Evolutionary conservation across 140 eudicot genomes (phyloP).

Genomic region (Cichorium intybus): DNA sequence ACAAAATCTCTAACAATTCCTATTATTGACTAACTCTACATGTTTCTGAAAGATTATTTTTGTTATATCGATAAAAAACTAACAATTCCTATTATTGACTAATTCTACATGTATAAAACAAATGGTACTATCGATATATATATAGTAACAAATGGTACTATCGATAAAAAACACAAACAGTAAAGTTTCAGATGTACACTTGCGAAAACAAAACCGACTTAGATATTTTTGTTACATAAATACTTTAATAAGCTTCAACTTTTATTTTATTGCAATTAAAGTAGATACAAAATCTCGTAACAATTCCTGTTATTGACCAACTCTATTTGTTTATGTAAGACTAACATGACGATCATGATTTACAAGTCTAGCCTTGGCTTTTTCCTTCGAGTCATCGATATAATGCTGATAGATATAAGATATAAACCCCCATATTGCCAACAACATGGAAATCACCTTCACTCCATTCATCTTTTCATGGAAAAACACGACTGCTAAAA

Average conservation of each 20-base stretch:
- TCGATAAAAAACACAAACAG: too few species aligned
- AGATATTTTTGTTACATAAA: neutral
- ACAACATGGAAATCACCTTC: conserved; percentile 48
- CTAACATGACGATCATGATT: conserved; percentile 16
- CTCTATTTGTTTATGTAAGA: conserved; percentile 9
- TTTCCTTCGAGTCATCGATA: conserved; percentile 44
- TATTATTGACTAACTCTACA: too few species aligned
- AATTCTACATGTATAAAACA: too few species aligned
- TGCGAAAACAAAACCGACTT: neutral
- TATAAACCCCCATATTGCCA: conserved; percentile 67
- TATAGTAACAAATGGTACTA: too few species aligned
- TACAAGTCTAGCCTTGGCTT: conserved; percentile 8
- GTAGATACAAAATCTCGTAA: neutral
- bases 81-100: too few species aligned
- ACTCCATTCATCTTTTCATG: conserved; percentile 56
- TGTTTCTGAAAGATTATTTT: too few species aligned
- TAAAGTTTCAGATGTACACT: too few species aligned
- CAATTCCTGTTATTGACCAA: neutral
- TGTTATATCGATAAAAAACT: too few species aligned
- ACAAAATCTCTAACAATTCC: too few species aligned
- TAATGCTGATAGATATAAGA: conserved; percentile 62
- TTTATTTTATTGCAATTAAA: too few species aligned
- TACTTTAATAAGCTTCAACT: too few species aligned
- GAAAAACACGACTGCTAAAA: conserved; percentile 46
- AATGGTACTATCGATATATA: too few species aligned